Base-by-base conservation (phyloP, 495 filamentous ascomycete genomes). In the Tuber umbilicatum region DNA sequence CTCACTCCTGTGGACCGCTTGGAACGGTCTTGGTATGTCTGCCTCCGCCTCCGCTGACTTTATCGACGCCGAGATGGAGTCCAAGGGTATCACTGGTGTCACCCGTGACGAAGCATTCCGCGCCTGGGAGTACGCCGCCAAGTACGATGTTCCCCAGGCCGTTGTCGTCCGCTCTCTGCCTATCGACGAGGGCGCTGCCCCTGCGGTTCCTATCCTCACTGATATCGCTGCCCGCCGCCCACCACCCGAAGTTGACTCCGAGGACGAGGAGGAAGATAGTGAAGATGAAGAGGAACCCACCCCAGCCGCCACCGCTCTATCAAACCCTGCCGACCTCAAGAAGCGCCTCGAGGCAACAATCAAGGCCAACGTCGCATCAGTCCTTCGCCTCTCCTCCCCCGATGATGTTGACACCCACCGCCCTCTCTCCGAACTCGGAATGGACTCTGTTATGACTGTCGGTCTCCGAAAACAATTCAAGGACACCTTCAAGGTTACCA, bases 391-490 rank as follows among this genome's bases (percentile, higher is more conserved):
- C 55, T 64, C 55, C 55, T 64, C 55, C 12, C 55, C 73, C 31
- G 77, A 75, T 12, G 85, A 86, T 23, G 80, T 86, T 14, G 85
- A 86, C 74, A 23, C 81, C 1, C 78, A 75, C 55, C 79, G 78
- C 0, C 80, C 84, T 0, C 74, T 86, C 27, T 70, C 79, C 6
- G 85, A 87, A 72, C 60, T 86, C 40, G 85, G 85, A 0, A 74
- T 87, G 16, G 85, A 86, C 76, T 82, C 78, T 12, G 85, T 87
- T 38, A 86, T 87, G 85, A 86, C 82, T 1, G 83, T 85, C 23
- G 74, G 69, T 21, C 76, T 87, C 69, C 75, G 85, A 35, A 79
- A 68, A 27, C 73, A 86, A 76, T 73, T 87, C 70, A 84, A 85
- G 82, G 76, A 80, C 70, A 70, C 73, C 10, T 73, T 86, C 17